These are phyloP conservation scores for Gynostemma pentaphyllum DNA, from an alignment of 306 rosid genomes.

Conservation along the genomic window DNA sequence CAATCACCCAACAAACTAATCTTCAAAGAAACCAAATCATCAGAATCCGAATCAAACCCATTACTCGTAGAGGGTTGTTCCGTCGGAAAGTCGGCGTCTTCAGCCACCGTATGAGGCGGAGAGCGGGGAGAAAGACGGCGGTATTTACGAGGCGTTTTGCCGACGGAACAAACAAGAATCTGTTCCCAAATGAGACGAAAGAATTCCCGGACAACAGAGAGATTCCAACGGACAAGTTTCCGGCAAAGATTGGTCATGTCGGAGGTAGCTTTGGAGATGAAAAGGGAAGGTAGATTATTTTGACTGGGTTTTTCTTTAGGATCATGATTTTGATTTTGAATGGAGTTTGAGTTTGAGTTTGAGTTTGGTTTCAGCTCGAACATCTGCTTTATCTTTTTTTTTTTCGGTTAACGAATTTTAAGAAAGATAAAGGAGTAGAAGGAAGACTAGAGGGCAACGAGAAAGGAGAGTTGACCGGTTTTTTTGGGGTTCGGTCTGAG, in stretches of 20 bases:
- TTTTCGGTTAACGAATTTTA: constrained; percentile 21
- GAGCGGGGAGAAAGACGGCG: constrained; percentile 29
- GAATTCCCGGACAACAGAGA: constrained; percentile 51
- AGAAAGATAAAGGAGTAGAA: constrained; percentile 9
- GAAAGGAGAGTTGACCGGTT: constrained; percentile 77
- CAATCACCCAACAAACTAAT: constrained; percentile 88
- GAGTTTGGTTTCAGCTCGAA: neutral
- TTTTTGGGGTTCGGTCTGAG: too few relatives aligned
- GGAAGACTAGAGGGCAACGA: constrained; percentile 18
- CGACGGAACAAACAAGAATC: constrained; percentile 52
- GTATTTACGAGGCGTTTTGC: constrained; percentile 26
- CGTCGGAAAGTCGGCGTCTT: neutral
- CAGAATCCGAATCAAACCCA: constrained; percentile 52
- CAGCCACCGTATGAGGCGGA: neutral
- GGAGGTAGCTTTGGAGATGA: constrained; percentile 24
- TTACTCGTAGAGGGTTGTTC: constrained; percentile 7
- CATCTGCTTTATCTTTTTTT: constrained; percentile 8
- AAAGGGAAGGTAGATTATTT: constrained; percentile 5
- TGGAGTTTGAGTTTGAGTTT: too few relatives aligned
- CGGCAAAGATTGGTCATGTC: constrained; percentile 63
- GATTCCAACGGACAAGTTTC: constrained; percentile 47
- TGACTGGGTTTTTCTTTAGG: constrained; percentile 5
- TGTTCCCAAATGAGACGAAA: constrained; percentile 67
- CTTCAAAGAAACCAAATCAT: constrained; percentile 77
- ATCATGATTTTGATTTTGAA: constrained; percentile 9